Evolutionary conservation across 1,284 basidiomycete genomes (phyloP).

Genomic region (Trametes pubescens): DNA sequence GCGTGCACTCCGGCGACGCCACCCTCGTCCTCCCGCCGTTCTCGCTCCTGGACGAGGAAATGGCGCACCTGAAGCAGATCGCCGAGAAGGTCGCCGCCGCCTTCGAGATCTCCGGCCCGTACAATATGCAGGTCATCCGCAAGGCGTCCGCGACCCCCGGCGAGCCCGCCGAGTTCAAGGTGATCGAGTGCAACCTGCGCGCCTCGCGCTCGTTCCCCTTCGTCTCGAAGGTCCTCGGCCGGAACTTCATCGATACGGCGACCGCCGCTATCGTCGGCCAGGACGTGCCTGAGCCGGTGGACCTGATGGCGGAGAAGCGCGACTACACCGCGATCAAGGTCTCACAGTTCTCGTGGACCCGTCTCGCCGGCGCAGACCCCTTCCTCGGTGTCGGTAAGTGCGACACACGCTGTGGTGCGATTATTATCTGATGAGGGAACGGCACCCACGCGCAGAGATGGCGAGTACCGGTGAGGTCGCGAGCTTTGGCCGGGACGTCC

Average conservation of each 20-base stretch:
- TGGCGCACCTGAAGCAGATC: slow-evolving; percentile 90
- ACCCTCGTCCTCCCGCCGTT: slow-evolving; percentile 98
- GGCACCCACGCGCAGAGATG: slow-evolving; percentile 76
- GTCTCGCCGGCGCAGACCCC: slow-evolving; percentile 93
- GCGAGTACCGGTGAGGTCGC: slow-evolving; percentile 98
- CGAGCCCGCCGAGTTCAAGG: slow-evolving; percentile 84
- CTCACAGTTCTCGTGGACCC: slow-evolving; percentile 98
- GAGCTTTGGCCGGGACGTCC: slow-evolving; percentile 93
- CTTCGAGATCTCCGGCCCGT: slow-evolving; percentile 97
- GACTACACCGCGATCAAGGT: slow-evolving; percentile 99
- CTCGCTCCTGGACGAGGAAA: slow-evolving; percentile 80
- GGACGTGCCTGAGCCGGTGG: slow-evolving; percentile 92
- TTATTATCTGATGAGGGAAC: not conserved
- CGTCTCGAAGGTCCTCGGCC: slow-evolving; percentile 96
- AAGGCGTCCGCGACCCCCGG: slow-evolving; percentile 68
- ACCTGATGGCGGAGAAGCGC: slow-evolving; percentile 90
- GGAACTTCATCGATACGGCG: slow-evolving; percentile 97
- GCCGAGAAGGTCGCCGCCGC: slow-evolving; percentile 95
- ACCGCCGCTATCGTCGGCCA: slow-evolving; percentile 91
- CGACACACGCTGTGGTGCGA: slow-evolving; percentile 7
- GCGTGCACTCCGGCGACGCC: slow-evolving; percentile 98
- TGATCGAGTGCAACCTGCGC: slow-evolving; percentile 98
- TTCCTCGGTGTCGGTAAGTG: slow-evolving; percentile 92
- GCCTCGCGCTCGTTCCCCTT: slow-evolving; percentile 99
- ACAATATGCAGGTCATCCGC: slow-evolving; percentile 99